These are phyloP conservation scores for Corynascus novoguineensis DNA, from an alignment of 495 filamentous ascomycete species.

Conservation along the genomic window DNA sequence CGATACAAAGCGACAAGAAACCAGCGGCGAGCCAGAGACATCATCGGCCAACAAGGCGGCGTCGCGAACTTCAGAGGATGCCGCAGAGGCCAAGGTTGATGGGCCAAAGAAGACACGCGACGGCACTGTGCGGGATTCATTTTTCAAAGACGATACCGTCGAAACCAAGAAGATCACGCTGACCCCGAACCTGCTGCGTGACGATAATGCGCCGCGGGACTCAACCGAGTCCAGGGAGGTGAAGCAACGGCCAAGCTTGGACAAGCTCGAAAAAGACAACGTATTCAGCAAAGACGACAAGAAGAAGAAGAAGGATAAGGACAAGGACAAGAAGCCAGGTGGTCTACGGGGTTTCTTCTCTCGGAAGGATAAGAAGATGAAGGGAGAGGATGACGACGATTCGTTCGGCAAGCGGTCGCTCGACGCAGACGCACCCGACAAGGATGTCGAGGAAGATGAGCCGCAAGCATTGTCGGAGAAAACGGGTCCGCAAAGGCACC, in stretches of 20 bases:
- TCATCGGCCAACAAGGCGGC: conserved; percentile 17
- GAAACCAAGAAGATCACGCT: conserved; percentile 97
- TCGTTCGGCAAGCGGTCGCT: conserved; percentile 61
- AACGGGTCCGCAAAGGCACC: conserved; percentile 47
- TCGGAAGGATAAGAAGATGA: conserved; percentile 81
- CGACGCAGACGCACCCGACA: conserved; percentile 40
- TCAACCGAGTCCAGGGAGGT: conserved; percentile 62
- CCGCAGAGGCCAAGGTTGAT: conserved; percentile 52
- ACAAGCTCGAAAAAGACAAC: conserved; percentile 52
- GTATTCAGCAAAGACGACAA: conserved; percentile 45
- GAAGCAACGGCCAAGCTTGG: conserved; percentile 45
- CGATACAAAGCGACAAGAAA: conserved; percentile 40
- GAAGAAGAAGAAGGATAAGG: conserved; percentile 69
- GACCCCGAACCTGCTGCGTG: conserved; percentile 88
- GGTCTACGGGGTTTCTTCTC: conserved; percentile 96
- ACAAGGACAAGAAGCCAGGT: conserved; percentile 85
- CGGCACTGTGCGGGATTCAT: conserved; percentile 82
- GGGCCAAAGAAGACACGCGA: conserved; percentile 66
- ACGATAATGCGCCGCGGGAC: conserved; percentile 59
- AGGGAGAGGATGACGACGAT: conserved; percentile 60
- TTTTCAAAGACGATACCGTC: conserved; percentile 92
- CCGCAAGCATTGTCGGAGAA: conserved; percentile 34
- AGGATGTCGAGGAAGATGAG: conserved; percentile 43
- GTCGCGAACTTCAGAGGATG: conserved; percentile 56
- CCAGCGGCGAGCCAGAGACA: conserved; percentile 33